Percentiles rank a stretch among this genome's conserved stretches.
Conservation (phyloP, 2,329 filamentous ascomycete genomes). For the Botrytis pseudocinerea region DNA sequence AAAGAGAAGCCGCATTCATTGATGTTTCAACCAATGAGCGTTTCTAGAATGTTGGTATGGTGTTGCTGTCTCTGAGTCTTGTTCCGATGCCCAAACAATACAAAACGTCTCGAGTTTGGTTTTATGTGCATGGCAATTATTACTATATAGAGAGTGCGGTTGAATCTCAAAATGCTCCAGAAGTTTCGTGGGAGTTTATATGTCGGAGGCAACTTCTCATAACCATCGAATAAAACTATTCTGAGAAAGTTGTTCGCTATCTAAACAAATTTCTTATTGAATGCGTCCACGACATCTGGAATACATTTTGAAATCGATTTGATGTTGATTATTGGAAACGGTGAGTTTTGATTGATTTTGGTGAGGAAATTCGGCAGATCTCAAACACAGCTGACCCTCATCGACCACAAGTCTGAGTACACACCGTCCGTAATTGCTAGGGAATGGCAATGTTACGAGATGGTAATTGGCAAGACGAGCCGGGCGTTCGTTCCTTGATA, state of each 20-base stretch:
- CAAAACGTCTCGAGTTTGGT: not conserved
- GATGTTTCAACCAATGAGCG: not conserved
- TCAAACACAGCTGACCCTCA: not conserved
- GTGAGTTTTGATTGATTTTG: not conserved
- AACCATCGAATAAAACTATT: not conserved
- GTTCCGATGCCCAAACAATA: not conserved
- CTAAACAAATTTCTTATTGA: not conserved
- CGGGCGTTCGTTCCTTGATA: slow-evolving; percentile 6
- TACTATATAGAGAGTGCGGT: not conserved
- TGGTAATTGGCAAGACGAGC: slow-evolving; percentile 7
- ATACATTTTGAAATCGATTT: not conserved
- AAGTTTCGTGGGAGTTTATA: not conserved
- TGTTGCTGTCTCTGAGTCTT: not conserved
- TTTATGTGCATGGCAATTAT: not conserved
- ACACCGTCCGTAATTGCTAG: not conserved
- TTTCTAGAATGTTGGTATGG: not conserved
- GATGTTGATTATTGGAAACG: not conserved
- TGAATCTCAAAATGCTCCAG: not conserved
- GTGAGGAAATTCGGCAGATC: not conserved
- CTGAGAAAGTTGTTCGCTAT: not conserved
- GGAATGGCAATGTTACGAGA: not conserved
- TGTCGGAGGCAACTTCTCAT: not conserved
- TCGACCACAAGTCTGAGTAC: not conserved
- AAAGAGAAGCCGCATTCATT: slow-evolving; percentile 14
- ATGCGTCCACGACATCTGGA: not conserved